A percentile compares a stretch with the other conserved stretches of the same genome.
phyloP scores from a whole-genome alignment of 2,329 filamentous ascomycete species.

The Lecanosticta acicola region DNA sequence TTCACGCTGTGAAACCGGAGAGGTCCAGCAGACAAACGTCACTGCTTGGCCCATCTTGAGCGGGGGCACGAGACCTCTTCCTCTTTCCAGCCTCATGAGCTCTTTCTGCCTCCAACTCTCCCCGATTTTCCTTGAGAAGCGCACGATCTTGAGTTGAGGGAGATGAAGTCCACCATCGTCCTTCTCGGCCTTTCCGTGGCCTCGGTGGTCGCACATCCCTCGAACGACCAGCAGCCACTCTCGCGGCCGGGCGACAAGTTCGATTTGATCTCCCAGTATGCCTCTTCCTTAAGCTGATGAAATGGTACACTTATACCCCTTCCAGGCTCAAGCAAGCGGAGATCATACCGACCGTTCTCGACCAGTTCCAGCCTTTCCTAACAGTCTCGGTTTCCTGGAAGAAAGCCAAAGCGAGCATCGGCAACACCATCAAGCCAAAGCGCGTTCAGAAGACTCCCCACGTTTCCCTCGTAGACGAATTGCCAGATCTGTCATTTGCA shows the following conservation, averaged over 20 bases:
- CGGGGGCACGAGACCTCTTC: too few species aligned
- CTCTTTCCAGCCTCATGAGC: too few species aligned
- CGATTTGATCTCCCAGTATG: neutral
- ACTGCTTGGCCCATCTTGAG: too few species aligned
- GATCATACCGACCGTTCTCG: constrained; percentile 45
- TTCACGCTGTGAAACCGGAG: too few species aligned
- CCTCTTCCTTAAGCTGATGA: neutral
- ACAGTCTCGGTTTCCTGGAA: constrained; percentile 46
- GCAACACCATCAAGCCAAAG: constrained; percentile 49
- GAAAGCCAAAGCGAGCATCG: constrained; percentile 44
- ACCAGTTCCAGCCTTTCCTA: constrained; percentile 54
- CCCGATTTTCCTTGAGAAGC: too few species aligned
- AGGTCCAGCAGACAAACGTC: too few species aligned
- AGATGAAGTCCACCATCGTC: too few species aligned
- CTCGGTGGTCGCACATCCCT: too few species aligned
- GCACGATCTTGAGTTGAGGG: too few species aligned
- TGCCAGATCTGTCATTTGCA: constrained; percentile 6
- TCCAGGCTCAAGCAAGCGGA: constrained; percentile 26
- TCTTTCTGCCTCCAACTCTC: too few species aligned
- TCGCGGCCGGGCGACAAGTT: neutral
- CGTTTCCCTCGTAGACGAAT: constrained; percentile 26
- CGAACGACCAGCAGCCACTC: too few species aligned
- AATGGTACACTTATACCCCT: neutral
- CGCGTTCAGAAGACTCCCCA: constrained; percentile 39
- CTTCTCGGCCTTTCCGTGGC: too few species aligned